Evolutionary conservation across 352 stramenopile genomes (phyloP), one percentile per base, ranked within the genome.

Genomic region (Phytophthora melonis): DNA sequence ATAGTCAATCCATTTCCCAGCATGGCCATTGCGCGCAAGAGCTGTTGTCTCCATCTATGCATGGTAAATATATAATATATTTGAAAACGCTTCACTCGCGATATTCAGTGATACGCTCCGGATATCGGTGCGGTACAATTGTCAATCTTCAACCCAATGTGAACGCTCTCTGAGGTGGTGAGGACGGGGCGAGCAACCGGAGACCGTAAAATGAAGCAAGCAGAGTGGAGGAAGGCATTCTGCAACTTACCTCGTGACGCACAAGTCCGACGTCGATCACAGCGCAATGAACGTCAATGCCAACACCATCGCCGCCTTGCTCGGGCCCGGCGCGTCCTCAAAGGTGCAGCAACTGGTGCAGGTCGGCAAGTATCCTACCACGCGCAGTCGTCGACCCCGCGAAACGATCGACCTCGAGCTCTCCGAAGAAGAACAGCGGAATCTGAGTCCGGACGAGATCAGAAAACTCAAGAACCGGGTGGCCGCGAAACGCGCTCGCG

Each of bases 391-490:
- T 7, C 77, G 79, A 56, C 75, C 78, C 14, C 85, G 85, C 23
- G 71, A 74, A 69, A 79, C 71, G 7, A 86, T 87, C 30, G 82
- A 87, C 2, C 86, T 91, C 16, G 80, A 87, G 8, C 84, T 91
- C 16, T 74, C 85, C 1, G 79, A 87, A 58, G 74, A 88, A 62
- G 67, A 84, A n/a, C 68, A 62, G 1, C 58, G 60, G 14, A 53
- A 39, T 7, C 63, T 93, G 34, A 79, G 80, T 75, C 77, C 78
- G 30, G 74, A 80, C 30, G 83, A 93, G 63, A 74, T 93, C 34
- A 81, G 85, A 67, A 87, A 87, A 58, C 79, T 88, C 57, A 93
- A 93, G 69, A 93, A 93, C 72, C 86, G 86, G 7, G 83, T 93
- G 61, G 83, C 86, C 0, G 86, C 86, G 7, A 84, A 84, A 21